Conservation (phyloP, 2,329 filamentous ascomycete species). For the Neonectria sp. region DNA sequence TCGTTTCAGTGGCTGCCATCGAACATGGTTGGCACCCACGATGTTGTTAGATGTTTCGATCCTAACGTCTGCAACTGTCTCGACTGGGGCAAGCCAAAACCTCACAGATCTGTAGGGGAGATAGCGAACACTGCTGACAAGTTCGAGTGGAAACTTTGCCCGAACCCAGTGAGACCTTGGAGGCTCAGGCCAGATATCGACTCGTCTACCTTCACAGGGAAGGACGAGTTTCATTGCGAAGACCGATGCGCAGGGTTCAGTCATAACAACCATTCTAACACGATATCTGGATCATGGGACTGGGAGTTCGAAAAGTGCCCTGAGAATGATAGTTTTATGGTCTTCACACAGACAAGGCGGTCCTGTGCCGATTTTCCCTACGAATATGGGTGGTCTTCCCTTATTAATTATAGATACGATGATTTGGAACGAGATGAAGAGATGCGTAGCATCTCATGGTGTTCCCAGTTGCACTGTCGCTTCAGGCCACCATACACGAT, state of each 20-base stretch:
- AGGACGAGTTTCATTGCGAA: constrained; percentile 4
- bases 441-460: neutral
- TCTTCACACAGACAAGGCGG: constrained; percentile 3
- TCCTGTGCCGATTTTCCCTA: neutral
- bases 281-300: neutral
- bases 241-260: constrained; percentile 12
- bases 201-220: constrained; percentile 4
- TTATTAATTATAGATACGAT: neutral
- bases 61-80: constrained; percentile 24
- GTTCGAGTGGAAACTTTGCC: constrained; percentile 22
- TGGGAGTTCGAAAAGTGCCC: constrained; percentile 2
- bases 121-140: neutral
- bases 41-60: constrained; percentile 31
- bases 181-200: constrained; percentile 2
- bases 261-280: neutral
- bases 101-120: too few species aligned
- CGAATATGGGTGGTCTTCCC: neutral
- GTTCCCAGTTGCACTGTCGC: neutral
- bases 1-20: constrained; percentile 1
- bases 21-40: neutral
- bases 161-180: constrained; percentile 9
- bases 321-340: neutral
- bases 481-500: neutral
- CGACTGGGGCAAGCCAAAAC: constrained; percentile 12
- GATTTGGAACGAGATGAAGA: neutral